Percentiles rank a stretch among this genome's conserved stretches.
These are phyloP conservation scores for Globisporangium megalacanthum DNA, from an alignment of 352 stramenopile species.

Conservation along the genomic window DNA sequence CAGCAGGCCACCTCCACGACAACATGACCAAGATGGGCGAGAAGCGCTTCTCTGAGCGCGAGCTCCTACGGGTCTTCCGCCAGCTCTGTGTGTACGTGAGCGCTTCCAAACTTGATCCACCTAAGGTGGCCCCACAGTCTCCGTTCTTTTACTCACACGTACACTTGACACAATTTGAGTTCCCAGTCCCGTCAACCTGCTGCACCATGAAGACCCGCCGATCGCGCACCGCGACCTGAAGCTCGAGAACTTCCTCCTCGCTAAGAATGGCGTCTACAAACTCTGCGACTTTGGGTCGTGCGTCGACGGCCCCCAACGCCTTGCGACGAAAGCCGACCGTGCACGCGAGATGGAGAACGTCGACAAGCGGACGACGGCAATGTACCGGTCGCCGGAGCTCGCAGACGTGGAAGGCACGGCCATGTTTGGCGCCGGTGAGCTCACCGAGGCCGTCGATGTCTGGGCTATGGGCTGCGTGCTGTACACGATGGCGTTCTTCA, in stretches of 20 bases:
- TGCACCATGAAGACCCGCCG: slow-evolving; percentile 78
- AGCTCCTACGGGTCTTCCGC: slow-evolving; percentile 62
- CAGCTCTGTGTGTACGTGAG: slow-evolving; percentile 63
- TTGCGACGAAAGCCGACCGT: slow-evolving; percentile 83
- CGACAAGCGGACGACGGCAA: slow-evolving; percentile 95
- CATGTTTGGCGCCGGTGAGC: slow-evolving; percentile 89
- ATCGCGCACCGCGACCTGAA: slow-evolving; percentile 97
- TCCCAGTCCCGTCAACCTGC: slow-evolving; percentile 43
- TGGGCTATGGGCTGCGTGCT: slow-evolving; percentile 95
- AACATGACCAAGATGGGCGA: slow-evolving; percentile 88
- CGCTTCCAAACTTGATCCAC: too few species aligned
- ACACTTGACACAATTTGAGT: too few species aligned
- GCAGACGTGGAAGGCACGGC: slow-evolving; percentile 90
- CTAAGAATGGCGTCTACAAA: slow-evolving; percentile 89
- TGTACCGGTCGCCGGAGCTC: slow-evolving; percentile 97
- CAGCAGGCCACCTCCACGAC: slow-evolving; percentile 90
- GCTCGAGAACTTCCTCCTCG: slow-evolving; percentile 95
- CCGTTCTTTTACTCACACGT: background rate
- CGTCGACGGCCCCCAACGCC: slow-evolving; percentile 67
- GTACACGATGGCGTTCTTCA: slow-evolving; percentile 94
- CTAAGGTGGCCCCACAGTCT: too few species aligned
- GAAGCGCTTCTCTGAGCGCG: slow-evolving; percentile 58
- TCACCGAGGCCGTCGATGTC: slow-evolving; percentile 92
- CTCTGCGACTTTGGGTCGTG: slow-evolving; percentile 95
- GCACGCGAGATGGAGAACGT: slow-evolving; percentile 91